A percentile compares a stretch with the other conserved stretches of the same genome.
Conservation (phyloP, 192 early-diverging fungal genomes). For the Rhizophagus prolifer region DNA sequence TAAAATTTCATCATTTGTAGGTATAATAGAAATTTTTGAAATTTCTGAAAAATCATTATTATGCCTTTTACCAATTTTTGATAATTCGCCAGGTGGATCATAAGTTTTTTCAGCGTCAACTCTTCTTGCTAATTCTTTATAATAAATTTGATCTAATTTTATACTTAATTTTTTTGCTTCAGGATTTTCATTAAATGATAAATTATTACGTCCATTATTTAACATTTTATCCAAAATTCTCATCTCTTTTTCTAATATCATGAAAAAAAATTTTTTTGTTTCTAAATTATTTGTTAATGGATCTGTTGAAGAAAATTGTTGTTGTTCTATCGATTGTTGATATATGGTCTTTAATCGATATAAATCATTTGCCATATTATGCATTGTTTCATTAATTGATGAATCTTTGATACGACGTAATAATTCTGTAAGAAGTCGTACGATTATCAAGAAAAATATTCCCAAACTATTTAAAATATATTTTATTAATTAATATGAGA, state of each 20-base stretch:
- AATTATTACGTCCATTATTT: not conserved
- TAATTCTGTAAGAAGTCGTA: conserved; percentile 37
- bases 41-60: conserved; percentile 55
- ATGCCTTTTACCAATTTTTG: conserved; percentile 43
- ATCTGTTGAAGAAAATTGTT: conserved; percentile 13
- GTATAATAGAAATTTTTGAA: conserved; percentile 48
- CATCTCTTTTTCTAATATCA: conserved; percentile 14
- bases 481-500: no score
- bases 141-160: no score
- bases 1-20: conserved; percentile 52
- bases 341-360: no score
- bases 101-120: no score
- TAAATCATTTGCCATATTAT: not conserved
- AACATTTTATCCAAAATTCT: conserved; percentile 7
- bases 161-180: no score
- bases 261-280: not conserved
- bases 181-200: no score
- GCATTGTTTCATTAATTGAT: conserved; percentile 8
- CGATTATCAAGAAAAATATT: conserved; percentile 35
- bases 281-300: not conserved
- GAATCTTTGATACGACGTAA: conserved; percentile 37
- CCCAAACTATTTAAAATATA: not conserved
- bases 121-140: no score
- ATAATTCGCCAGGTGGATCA: conserved; percentile 33
- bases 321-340: not conserved